These are phyloP conservation scores for Dovyalis caffra DNA, from an alignment of 345 rosid genomes.

Conservation along the genomic window DNA sequence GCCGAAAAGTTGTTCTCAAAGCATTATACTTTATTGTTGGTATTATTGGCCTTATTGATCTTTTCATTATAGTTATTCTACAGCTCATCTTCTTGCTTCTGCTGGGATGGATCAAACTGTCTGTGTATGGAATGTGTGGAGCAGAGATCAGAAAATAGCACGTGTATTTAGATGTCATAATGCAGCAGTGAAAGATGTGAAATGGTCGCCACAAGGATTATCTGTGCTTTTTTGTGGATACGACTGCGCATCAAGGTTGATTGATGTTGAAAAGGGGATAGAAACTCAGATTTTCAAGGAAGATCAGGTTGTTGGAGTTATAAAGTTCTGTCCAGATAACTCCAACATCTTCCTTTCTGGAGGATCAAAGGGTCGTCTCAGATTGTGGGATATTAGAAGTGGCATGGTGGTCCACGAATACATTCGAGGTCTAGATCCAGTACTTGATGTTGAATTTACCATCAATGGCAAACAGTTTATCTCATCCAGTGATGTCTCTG, in stretches of 20 bases:
- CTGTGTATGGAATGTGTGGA: slow-evolving; percentile 85
- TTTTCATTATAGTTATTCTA: slow-evolving; percentile 50
- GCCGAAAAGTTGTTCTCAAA: not conserved
- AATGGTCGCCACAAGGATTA: slow-evolving; percentile 58
- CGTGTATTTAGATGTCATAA: slow-evolving; percentile 52
- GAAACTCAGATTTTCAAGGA: slow-evolving; percentile 62
- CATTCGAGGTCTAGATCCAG: slow-evolving; percentile 53
- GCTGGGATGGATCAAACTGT: slow-evolving; percentile 72
- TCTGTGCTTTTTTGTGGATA: slow-evolving; percentile 78
- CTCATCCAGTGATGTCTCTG: slow-evolving; percentile 78
- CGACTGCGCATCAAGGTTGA: slow-evolving; percentile 63
- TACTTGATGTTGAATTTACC: slow-evolving; percentile 81
- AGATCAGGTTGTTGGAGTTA: slow-evolving; percentile 62
- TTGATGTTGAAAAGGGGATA: slow-evolving; percentile 72
- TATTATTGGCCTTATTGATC: slow-evolving; percentile 37
- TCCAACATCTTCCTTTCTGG: slow-evolving; percentile 75
- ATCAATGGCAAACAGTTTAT: slow-evolving; percentile 60
- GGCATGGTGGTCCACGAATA: slow-evolving; percentile 58
- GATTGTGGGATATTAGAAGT: slow-evolving; percentile 77
- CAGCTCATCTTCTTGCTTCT: slow-evolving; percentile 94
- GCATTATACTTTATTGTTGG: not conserved
- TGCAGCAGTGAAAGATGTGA: slow-evolving; percentile 74
- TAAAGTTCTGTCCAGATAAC: slow-evolving; percentile 66
- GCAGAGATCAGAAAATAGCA: slow-evolving; percentile 53
- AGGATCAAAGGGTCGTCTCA: slow-evolving; percentile 67